phyloP scores from a whole-genome alignment of 352 stramenopile species.

The Globisporangium rhizosaccharum region DNA sequence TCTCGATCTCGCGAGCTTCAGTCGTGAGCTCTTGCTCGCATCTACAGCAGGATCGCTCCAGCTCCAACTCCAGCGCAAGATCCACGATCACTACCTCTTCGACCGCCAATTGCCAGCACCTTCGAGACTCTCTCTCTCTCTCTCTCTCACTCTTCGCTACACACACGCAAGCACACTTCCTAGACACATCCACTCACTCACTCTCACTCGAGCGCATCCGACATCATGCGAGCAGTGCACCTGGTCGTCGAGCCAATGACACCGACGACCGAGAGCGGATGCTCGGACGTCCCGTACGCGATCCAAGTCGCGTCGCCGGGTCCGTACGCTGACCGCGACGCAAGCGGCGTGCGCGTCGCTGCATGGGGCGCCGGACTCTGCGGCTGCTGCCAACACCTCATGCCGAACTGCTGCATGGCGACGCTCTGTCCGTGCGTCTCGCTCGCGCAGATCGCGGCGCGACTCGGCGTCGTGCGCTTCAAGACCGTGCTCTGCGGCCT shows the following conservation, averaged over 20 bases:
- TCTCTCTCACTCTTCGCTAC: no score
- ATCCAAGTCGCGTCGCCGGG: constrained; percentile 14
- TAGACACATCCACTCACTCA: not conserved
- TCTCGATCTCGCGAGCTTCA: no score
- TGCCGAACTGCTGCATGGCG: constrained; percentile 34
- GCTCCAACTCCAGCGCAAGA: no score
- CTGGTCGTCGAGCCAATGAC: constrained; percentile 9
- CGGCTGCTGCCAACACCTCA: constrained; percentile 22
- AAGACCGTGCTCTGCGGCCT: constrained; percentile 11
- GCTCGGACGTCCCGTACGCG: constrained; percentile 10
- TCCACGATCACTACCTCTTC: no score
- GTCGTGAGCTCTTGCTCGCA: no score
- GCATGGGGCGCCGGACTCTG: constrained; percentile 22
- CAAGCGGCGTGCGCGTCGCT: constrained; percentile 16
- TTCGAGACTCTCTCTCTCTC: not conserved
- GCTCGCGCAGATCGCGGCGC: constrained; percentile 16
- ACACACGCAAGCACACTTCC: not conserved
- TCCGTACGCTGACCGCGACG: constrained; percentile 15
- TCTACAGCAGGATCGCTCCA: no score
- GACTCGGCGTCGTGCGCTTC: constrained; percentile 10
- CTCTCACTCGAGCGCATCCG: not conserved
- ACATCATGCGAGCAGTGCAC: not conserved
- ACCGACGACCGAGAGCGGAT: constrained; percentile 1
- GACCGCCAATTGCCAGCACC: no score
- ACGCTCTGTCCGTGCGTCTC: constrained; percentile 26